phyloP scores from a whole-genome alignment of 441 rosid species.

The Populus tomentosa region DNA sequence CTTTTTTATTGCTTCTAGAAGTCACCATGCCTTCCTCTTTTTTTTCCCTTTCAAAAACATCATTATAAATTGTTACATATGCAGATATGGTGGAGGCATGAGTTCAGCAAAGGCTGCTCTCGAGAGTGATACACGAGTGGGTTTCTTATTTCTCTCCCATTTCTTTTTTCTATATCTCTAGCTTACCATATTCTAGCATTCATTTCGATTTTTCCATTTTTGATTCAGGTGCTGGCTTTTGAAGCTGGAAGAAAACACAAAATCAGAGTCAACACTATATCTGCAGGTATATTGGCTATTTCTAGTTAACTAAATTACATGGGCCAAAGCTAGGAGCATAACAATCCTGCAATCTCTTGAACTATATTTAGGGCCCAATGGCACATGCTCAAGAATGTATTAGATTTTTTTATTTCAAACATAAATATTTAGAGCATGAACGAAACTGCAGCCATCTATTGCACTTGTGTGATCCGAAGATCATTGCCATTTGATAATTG shows the following conservation, averaged over 20 bases:
- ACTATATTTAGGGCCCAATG: background rate
- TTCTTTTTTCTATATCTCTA: background rate
- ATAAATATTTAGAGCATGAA: background rate
- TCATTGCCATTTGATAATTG: background rate
- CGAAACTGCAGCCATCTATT: background rate
- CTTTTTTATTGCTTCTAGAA: background rate
- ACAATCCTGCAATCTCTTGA: background rate
- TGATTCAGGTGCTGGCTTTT: conserved; percentile 70
- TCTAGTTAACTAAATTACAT: background rate
- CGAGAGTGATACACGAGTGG: conserved; percentile 89
- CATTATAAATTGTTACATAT: conserved; percentile 10
- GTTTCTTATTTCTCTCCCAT: conserved; percentile 17
- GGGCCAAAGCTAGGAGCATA: background rate
- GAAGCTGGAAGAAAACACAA: conserved; percentile 95
- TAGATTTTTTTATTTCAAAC: background rate
- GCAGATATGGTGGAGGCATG: conserved; percentile 99
- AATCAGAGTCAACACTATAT: conserved; percentile 1
- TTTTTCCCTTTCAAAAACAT: background rate
- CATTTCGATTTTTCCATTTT: background rate
- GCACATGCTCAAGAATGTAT: background rate
- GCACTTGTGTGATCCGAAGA: background rate
- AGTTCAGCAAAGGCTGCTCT: conserved; percentile 98
- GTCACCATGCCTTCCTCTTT: background rate
- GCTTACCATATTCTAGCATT: background rate
- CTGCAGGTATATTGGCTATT: conserved; percentile 8